phyloP scores from a whole-genome alignment of 331 rosid genomes.

The Pyrus hybrid region DNA sequence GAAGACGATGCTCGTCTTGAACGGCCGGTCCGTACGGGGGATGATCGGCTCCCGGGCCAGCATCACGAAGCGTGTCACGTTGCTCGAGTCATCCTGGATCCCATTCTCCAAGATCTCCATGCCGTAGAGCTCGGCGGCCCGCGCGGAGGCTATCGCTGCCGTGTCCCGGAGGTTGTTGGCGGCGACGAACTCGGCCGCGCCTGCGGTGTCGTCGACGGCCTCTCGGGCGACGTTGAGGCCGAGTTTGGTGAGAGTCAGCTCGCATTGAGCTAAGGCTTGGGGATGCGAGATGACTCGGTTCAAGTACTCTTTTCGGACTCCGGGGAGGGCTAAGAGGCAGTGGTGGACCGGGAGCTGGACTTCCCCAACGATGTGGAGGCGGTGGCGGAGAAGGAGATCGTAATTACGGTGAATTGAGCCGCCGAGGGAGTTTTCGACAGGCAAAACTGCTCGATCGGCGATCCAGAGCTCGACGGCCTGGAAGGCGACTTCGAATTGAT shows the following conservation, averaged over 20 bases:
- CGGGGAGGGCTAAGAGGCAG: slow-evolving; percentile 86
- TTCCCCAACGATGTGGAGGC: slow-evolving; percentile 94
- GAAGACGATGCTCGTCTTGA: slow-evolving; percentile 89
- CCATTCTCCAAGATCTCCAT: slow-evolving; percentile 60
- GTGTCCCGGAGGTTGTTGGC: slow-evolving; percentile 60
- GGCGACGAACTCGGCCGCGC: slow-evolving; percentile 71
- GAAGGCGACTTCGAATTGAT: slow-evolving; percentile 90
- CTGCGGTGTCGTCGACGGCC: slow-evolving; percentile 90
- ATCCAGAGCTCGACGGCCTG: slow-evolving; percentile 87
- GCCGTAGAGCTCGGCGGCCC: slow-evolving; percentile 77
- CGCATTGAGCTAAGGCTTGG: slow-evolving; percentile 88
- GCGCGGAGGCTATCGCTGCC: slow-evolving; percentile 75
- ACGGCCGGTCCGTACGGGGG: slow-evolving; percentile 67
- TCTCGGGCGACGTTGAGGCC: slow-evolving; percentile 81
- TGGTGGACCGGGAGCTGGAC: slow-evolving; percentile 87
- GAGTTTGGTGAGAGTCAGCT: slow-evolving; percentile 59
- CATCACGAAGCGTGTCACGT: slow-evolving; percentile 89
- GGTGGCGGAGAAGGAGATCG: slow-evolving; percentile 95
- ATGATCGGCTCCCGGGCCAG: slow-evolving; percentile 76
- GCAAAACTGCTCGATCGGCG: slow-evolving; percentile 84
- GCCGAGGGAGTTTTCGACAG: slow-evolving; percentile 87
- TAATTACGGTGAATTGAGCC: slow-evolving; percentile 93
- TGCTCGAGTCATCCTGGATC: slow-evolving; percentile 83
- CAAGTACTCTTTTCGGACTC: slow-evolving; percentile 57
- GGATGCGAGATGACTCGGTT: slow-evolving; percentile 92